Evolutionary conservation across 2,329 filamentous ascomycete genomes (phyloP), one percentile per base, ranked within the genome.

Genomic region (Thielaviopsis punctulata): DNA sequence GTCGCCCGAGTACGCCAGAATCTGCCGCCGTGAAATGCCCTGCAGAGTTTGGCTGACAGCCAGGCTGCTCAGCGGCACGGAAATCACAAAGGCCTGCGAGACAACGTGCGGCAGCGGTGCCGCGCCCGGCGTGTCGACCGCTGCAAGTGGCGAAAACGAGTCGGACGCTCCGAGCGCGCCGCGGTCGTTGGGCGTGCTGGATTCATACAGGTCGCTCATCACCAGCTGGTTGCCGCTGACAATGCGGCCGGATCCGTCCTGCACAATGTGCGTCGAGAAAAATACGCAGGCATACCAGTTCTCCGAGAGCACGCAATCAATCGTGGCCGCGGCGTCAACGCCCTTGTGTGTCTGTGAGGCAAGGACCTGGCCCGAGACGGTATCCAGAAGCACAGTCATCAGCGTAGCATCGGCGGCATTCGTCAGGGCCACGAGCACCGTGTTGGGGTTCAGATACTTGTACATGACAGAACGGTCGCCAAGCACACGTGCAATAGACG

Each of bases 251-350:
- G 63, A 62, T 22, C 73, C 68, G 56, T 80, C 76, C 44, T 71
- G 66, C 27, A 81, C 71, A 2, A 69, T 67, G 62, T 80, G 81
- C 59, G 76, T 68, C 33, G 74, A 76, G 60, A 77, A 83, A 65
- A 89, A 85, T 7, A 86, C 84, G 69, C 94, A 96, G 6, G 82
- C 76, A 62, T 93, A 89, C 88, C 90, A 96, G 67, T 98, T 96
- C 70, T 98, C 92, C 0, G 88, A 84, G 50, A 95, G 73, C 23
- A 80, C 77, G 43, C 88, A 87, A 21, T 84, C 73, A 55, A 95
- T 83, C 0, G 82, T 75, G 62, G 88, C 82, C 47, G 68, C 71
- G 1, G 77, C 72, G 62, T 96, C 89, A 30, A 95, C 80, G 3
- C 82, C 83, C 5, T 74, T 66, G 62, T 95, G 82, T 0, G 72